Conservation (phyloP, 768 basidiomycete species). For the Mycena leptocephala region DNA sequence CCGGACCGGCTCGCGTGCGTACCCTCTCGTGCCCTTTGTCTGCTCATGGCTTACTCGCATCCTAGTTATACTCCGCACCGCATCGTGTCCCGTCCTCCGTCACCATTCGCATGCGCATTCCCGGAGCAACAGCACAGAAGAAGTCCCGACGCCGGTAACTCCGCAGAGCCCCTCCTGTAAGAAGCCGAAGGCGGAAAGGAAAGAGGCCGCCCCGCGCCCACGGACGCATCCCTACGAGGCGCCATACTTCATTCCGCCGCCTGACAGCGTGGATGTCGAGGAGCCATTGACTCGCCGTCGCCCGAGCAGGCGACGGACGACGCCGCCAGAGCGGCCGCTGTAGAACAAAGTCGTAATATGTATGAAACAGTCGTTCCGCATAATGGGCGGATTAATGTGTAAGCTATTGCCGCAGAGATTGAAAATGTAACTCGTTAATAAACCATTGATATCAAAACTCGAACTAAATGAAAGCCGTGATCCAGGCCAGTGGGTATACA, state of each 20-base stretch:
- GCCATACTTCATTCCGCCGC: slow-evolving; percentile 35
- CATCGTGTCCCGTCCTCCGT: slow-evolving; percentile 29
- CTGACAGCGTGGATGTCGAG: slow-evolving; percentile 26
- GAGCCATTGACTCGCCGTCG: slow-evolving; percentile 17
- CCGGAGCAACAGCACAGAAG: not conserved
- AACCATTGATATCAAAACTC: no score
- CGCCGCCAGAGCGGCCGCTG: not conserved
- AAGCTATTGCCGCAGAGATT: not conserved
- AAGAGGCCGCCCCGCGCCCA: slow-evolving; percentile 11
- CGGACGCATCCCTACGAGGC: slow-evolving; percentile 38
- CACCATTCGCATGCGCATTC: slow-evolving; percentile 11
- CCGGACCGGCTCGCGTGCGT: slow-evolving; percentile 26
- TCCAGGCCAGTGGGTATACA: not conserved
- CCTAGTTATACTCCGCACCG: slow-evolving; percentile 24
- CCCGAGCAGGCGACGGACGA: slow-evolving; percentile 28
- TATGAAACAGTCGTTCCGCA: not conserved
- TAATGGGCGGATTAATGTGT: not conserved
- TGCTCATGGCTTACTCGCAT: not conserved
- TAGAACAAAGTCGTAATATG: not conserved
- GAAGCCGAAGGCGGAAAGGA: not conserved
- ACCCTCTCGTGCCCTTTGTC: not conserved
- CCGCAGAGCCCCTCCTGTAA: not conserved
- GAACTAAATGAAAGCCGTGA: no score
- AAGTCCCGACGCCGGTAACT: not conserved
- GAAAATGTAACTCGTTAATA: not conserved